phyloP scores from a whole-genome alignment of 148 eudicot species.

The Euryodendron excelsum region DNA sequence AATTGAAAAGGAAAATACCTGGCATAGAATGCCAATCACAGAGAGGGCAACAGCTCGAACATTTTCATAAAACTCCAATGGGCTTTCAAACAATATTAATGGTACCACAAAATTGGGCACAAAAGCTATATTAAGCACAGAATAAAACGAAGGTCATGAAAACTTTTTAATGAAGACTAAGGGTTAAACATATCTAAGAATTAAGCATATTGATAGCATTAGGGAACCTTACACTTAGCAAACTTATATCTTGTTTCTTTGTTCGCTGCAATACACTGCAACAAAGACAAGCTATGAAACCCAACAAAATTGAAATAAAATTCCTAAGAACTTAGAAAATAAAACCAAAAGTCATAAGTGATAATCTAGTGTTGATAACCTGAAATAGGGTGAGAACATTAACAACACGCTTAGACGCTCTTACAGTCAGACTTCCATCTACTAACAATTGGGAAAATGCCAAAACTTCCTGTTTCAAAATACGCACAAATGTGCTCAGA shows the following conservation, averaged over 20 bases:
- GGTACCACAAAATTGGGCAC: conserved; percentile 10
- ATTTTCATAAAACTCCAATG: neutral
- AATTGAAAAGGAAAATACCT: conserved; percentile 1
- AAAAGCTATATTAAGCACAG: neutral
- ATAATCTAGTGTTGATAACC: neutral
- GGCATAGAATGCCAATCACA: conserved; percentile 12
- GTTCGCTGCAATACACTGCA: conserved; percentile 17
- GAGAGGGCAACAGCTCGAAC: conserved; percentile 13
- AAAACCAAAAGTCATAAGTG: neutral
- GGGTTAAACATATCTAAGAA: neutral
- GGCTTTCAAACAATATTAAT: neutral
- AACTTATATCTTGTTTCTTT: conserved; percentile 9
- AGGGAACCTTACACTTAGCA: conserved; percentile 2
- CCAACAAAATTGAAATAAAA: neutral
- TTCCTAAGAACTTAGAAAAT: too few species aligned
- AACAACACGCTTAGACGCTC: neutral
- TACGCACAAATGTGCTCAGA: neutral
- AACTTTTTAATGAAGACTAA: neutral
- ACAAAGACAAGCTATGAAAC: neutral
- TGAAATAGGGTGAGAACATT: conserved; percentile 17
- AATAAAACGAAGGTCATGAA: neutral
- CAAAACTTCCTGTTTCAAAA: conserved; percentile 10
- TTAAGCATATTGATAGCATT: neutral
- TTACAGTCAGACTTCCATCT: neutral
- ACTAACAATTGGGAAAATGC: neutral